Percentiles rank a stretch among this genome's conserved stretches.
Conservation (phyloP, 768 basidiomycete genomes). For the Trametes maxima region DNA sequence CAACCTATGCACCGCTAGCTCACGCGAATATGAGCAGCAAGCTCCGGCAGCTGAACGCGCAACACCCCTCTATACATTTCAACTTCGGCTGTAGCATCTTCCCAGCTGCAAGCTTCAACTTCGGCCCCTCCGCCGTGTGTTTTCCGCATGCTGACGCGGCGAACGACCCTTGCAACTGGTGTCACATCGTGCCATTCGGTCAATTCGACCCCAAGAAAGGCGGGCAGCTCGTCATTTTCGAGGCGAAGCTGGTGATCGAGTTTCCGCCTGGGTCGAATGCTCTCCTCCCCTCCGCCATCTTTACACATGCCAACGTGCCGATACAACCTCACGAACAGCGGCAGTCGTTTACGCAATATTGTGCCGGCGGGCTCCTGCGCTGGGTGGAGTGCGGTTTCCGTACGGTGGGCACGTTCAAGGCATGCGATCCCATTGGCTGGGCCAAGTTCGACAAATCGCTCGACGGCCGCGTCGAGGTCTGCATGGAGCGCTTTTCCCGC, state of each 20-base stretch:
- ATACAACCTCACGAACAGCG: conserved; percentile 11
- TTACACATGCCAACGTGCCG: conserved; percentile 17
- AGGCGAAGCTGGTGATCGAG: conserved; percentile 16
- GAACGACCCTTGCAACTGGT: conserved; percentile 10
- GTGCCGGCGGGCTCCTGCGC: conserved; percentile 20
- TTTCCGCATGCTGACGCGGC: neutral
- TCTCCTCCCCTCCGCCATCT: conserved; percentile 21
- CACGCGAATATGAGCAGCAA: neutral
- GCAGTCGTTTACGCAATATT: conserved; percentile 24
- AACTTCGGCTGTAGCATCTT: conserved; percentile 6
- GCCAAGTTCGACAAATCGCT: no score
- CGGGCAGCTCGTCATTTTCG: conserved; percentile 21
- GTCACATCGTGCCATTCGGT: conserved; percentile 12
- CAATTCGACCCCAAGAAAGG: conserved; percentile 14
- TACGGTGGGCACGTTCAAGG: neutral
- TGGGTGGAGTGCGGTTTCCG: conserved; percentile 17
- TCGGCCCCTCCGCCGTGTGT: conserved; percentile 10
- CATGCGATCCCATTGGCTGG: no score
- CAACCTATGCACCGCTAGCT: conserved; percentile 7
- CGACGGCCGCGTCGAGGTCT: no score
- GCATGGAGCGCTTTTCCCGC: no score
- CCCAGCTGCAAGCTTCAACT: conserved; percentile 18
- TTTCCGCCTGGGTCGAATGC: conserved; percentile 19
- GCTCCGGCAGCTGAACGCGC: neutral
- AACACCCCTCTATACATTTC: neutral